Evolutionary conservation across 768 basidiomycete species (phyloP), one percentile per base, ranked within the genome.

Genomic region (Vararia minispora): DNA sequence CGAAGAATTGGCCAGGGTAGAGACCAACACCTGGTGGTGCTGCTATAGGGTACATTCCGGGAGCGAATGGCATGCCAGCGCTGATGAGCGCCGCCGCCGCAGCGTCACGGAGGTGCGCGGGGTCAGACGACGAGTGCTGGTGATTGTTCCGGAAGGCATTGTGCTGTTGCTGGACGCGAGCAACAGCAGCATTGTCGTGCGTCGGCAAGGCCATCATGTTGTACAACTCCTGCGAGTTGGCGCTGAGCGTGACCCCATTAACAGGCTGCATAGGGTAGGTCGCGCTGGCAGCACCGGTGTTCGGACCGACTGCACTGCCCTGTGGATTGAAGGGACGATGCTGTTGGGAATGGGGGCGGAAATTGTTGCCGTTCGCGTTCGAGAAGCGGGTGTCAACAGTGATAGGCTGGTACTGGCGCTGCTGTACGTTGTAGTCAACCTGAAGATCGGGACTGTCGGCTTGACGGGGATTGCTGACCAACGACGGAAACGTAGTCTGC

Each of bases 41-140:
- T 16, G 52, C 54, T 50, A 76, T 60, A 33, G 65, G 67, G 57
- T 79, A 84, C 63, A 81, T 68, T 33, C 55, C 56, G 21, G 64
- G 71, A 31, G 57, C 50, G 53, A 80, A 83, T 49, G 70, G 74
- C 53, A 78, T 64, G 47, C 61, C 69, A 40, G 57, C 68, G 48
- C 65, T 72, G 48, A 86, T 59, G 43, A 85, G 52, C 23, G 79
- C 74, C 33, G 85, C 58, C n/a, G 76, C 56, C 24, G 76, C 68
- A 27, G 73, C 76, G 49, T 87, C 85, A 33, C 84, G 74, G 27
- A 86, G 64, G 7, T 76, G 70, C 24, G 83, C 80, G 3, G 84
- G 85, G 52, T 88, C 85, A 2, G 84, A 86, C 4, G 82, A 72
- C 25, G 84, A 87, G 57, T 88, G 84, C 45, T 87, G 85, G 56